Base-by-base conservation (phyloP, 495 filamentous ascomycete species). In the Letharia lupina region DNA sequence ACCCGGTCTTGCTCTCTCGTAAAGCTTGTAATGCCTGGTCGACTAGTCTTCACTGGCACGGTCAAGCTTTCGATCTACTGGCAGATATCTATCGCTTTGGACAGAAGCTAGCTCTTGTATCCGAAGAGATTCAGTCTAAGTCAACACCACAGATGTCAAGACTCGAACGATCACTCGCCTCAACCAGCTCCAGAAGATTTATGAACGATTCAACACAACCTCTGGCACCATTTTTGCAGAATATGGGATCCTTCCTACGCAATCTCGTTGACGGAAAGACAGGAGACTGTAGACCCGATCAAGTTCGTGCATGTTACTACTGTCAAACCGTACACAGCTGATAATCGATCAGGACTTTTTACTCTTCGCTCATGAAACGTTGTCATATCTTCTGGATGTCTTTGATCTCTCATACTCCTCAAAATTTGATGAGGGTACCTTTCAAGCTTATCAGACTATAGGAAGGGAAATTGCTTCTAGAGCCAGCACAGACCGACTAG, bases 101-200 rank as follows among this genome's bases (percentile, higher is more conserved):
- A 45, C 73, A 39, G 56, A 58, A 58, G 73, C 74, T 39, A 61
- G 73, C 60, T 66, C 67, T 12, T 68, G 61, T 41, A 67, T 77
- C 68, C 69, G 75, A 45, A 42, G 63, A 7, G 75, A 83, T 76
- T 58, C 72, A 72, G 11, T 70, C 76, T 13, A 72, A 78, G 67
- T 86, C 86, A 68, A 81, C 86, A 37, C 84, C 83, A 11, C 78
- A 84, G 58, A 81, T 90, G 80, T 89, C 84, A 66, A 82, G 86
- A 5, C 75, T 93, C 23, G 87, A 92, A 74, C 77, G 88, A 60
- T 91, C 89, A 13, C 75, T 84, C 56, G 80, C 84, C 18, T 82
- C 83, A 13, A 74, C 73, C 60, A 81, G 82, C 13, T 81, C 87
- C 37, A 81, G 83, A 33, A 79, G 82, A 13, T 78, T 87, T 28